phyloP scores from a whole-genome alignment of 2,329 filamentous ascomycete species.

The Alternaria postmessia region DNA sequence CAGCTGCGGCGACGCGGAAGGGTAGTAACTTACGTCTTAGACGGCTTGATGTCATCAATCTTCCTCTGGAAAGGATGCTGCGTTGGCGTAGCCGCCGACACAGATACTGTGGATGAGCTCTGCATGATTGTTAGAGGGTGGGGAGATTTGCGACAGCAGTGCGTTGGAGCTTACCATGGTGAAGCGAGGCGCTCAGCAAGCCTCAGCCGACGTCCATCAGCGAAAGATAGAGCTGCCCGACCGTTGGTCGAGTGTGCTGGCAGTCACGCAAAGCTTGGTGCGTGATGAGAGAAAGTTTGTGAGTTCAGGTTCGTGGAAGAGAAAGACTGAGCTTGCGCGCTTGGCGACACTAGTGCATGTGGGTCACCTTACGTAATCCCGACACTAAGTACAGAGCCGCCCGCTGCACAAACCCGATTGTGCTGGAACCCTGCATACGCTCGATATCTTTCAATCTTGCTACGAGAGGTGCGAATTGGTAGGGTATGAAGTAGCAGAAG shows the following conservation, averaged over 20 bases:
- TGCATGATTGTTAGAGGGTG: slow-evolving; percentile 32
- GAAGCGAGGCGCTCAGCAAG: slow-evolving; percentile 38
- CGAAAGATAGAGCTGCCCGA: slow-evolving; percentile 38
- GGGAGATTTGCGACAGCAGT: slow-evolving; percentile 24
- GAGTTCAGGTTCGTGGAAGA: slow-evolving; percentile 32
- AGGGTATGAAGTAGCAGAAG: slow-evolving; percentile 18
- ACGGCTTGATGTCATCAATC: slow-evolving; percentile 82
- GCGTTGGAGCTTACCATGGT: slow-evolving; percentile 44
- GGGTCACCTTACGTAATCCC: slow-evolving; percentile 27
- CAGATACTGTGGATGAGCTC: slow-evolving; percentile 74
- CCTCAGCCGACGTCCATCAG: slow-evolving; percentile 51
- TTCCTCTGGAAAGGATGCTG: slow-evolving; percentile 81
- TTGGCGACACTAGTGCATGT: slow-evolving; percentile 28
- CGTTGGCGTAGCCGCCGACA: slow-evolving; percentile 74
- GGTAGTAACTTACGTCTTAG: slow-evolving; percentile 77
- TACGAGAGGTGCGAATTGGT: slow-evolving; percentile 11
- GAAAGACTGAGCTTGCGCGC: slow-evolving; percentile 37
- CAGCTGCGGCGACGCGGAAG: slow-evolving; percentile 10
- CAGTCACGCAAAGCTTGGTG: slow-evolving; percentile 42
- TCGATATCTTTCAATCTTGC: slow-evolving; percentile 23
- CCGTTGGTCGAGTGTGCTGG: slow-evolving; percentile 42
- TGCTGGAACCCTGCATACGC: slow-evolving; percentile 22
- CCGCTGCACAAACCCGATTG: slow-evolving; percentile 22
- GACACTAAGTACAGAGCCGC: slow-evolving; percentile 21
- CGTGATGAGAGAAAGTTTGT: slow-evolving; percentile 31